Conservation (phyloP, 768 basidiomycete genomes). For the Mycena pura region DNA sequence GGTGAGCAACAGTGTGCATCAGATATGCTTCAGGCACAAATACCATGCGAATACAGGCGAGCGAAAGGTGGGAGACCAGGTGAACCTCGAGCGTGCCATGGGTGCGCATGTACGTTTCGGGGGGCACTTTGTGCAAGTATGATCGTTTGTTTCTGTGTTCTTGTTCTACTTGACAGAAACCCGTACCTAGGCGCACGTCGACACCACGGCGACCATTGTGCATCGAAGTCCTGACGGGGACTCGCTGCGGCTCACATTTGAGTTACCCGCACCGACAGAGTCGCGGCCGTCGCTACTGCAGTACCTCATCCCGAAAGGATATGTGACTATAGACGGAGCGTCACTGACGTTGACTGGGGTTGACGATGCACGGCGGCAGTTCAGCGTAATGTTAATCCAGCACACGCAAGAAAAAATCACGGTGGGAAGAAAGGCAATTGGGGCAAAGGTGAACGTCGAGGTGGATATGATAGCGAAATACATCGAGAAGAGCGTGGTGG, state of each 20-base stretch:
- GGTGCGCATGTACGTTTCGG: slow-evolving; percentile 90
- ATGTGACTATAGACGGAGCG: slow-evolving; percentile 91
- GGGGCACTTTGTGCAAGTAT: slow-evolving; percentile 96
- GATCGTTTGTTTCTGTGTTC: not conserved
- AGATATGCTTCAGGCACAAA: not conserved
- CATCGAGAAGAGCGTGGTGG: slow-evolving; percentile 81
- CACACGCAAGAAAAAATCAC: slow-evolving; percentile 93
- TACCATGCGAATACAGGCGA: slow-evolving; percentile 61
- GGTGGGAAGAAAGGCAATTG: slow-evolving; percentile 73
- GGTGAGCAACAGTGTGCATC: slow-evolving; percentile 53
- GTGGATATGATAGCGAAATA: slow-evolving; percentile 96
- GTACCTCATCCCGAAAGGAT: slow-evolving; percentile 94
- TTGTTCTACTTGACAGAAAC: not conserved
- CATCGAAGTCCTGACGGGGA: slow-evolving; percentile 78
- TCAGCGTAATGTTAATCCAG: slow-evolving; percentile 93
- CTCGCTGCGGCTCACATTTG: slow-evolving; percentile 85
- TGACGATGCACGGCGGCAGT: slow-evolving; percentile 62
- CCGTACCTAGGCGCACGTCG: slow-evolving; percentile 78
- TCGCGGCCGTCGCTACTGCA: slow-evolving; percentile 69
- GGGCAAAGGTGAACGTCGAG: slow-evolving; percentile 91
- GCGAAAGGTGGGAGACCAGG: slow-evolving; percentile 74
- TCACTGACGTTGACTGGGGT: slow-evolving; percentile 91
- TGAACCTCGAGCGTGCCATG: slow-evolving; percentile 97
- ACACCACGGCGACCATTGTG: slow-evolving; percentile 82
- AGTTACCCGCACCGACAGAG: slow-evolving; percentile 66